A percentile compares a stretch with the other conserved stretches of the same genome.
phyloP scores from a whole-genome alignment of 331 rosid genomes.

The Telfairia occidentalis region DNA sequence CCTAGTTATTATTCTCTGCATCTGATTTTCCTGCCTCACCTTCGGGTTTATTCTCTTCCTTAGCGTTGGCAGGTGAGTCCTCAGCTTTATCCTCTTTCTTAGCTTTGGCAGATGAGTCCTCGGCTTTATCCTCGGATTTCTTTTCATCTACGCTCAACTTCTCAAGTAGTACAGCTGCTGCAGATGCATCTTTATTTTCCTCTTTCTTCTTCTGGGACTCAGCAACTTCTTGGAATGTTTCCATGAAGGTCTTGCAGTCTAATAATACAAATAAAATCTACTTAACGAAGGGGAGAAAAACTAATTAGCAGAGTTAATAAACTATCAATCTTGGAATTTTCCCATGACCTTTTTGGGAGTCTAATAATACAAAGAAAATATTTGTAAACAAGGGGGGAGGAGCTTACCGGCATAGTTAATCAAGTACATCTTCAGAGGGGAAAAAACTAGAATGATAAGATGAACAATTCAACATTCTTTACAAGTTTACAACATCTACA shows the following conservation, averaged over 20 bases:
- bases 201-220: conserved; percentile 58
- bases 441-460: not conserved
- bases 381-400: too few species aligned
- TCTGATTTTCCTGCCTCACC: conserved; percentile 27
- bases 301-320: not conserved
- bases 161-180: conserved; percentile 67
- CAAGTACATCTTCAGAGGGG: not conserved
- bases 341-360: too few species aligned
- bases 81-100: conserved; percentile 27
- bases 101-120: conserved; percentile 16
- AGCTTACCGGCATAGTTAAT: not conserved
- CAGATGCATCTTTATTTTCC: conserved; percentile 49
- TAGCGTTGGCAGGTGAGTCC: conserved; percentile 17
- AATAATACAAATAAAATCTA: not conserved
- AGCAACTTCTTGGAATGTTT: conserved; percentile 79
- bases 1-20: conserved; percentile 37
- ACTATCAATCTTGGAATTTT: not conserved
- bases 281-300: not conserved
- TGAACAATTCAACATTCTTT: not conserved
- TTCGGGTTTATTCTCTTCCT: conserved; percentile 30
- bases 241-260: conserved; percentile 91
- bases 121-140: conserved; percentile 26
- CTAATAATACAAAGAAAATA: too few species aligned
- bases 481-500: not conserved
- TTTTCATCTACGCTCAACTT: conserved; percentile 66